Percentiles rank a stretch among this genome's conserved stretches.
These are phyloP conservation scores for Melianthus villosus DNA, from an alignment of 441 rosid species.

Conservation along the genomic window DNA sequence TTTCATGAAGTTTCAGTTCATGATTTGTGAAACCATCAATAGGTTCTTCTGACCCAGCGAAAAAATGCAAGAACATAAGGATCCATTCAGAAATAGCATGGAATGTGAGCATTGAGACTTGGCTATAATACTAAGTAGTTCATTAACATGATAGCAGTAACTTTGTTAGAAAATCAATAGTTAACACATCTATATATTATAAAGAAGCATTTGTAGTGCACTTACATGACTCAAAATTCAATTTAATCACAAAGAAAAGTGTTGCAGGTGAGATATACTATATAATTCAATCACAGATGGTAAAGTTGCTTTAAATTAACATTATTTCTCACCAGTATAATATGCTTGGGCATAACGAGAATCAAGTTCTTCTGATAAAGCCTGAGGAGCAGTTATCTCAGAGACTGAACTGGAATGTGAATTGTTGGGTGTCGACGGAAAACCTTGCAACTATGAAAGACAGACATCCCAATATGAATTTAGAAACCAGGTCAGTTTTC, in stretches of 20 bases:
- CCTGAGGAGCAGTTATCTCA: conserved; percentile 43
- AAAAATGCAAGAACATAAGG: not conserved
- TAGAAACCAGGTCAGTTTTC: conserved; percentile 1
- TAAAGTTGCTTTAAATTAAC: conserved; percentile 15
- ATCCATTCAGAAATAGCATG: not conserved
- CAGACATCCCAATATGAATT: too few relatives aligned
- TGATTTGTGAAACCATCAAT: conserved; percentile 34
- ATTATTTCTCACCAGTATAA: conserved; percentile 19
- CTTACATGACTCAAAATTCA: too few relatives aligned
- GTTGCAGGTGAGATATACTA: too few relatives aligned
- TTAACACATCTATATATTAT: too few relatives aligned
- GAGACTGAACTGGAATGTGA: conserved; percentile 71
- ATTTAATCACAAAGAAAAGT: not conserved
- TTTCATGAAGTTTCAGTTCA: conserved; percentile 68
- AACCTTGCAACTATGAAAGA: conserved; percentile 36
- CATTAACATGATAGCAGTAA: not conserved
- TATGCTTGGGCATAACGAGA: conserved; percentile 35
- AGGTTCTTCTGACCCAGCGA: conserved; percentile 23
- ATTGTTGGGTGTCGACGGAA: conserved; percentile 69
- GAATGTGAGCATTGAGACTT: not conserved
- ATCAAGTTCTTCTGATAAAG: conserved; percentile 51
- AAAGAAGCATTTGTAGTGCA: too few relatives aligned
- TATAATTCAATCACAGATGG: conserved; percentile 2
- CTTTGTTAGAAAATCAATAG: too few relatives aligned
- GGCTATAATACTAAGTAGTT: not conserved